These are phyloP conservation scores for Xylaria sp. DNA, from an alignment of 2,329 filamentous ascomycete species.

Conservation along the genomic window DNA sequence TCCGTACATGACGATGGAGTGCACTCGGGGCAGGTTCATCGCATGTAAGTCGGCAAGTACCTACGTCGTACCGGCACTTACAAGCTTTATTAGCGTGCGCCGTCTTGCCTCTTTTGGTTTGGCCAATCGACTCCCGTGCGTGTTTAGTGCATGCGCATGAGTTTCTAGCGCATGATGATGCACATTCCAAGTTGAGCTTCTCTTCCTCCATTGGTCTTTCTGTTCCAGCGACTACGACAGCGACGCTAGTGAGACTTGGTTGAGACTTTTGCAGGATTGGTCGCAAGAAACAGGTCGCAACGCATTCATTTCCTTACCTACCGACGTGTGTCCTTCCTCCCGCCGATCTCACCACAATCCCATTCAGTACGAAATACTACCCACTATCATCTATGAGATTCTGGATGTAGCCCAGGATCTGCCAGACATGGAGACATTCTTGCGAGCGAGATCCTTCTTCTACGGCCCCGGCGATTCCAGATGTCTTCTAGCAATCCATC, in stretches of 20 bases:
- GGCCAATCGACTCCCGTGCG: not conserved
- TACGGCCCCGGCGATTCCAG: not conserved
- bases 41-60: not conserved
- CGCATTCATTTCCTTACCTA: not conserved
- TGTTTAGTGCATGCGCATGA: not conserved
- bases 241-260: not conserved
- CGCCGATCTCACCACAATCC: slow-evolving; percentile 12
- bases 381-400: not conserved
- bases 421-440: not conserved
- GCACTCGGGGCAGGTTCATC: no score
- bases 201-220: not conserved
- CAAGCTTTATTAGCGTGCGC: not conserved
- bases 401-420: not conserved
- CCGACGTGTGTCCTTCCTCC: not conserved
- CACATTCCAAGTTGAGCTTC: not conserved
- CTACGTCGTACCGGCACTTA: not conserved
- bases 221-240: not conserved
- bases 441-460: not conserved
- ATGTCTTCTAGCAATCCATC: not conserved
- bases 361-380: not conserved
- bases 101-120: slow-evolving; percentile 7
- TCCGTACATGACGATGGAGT: no score
- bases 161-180: no score
- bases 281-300: not conserved
- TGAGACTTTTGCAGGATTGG: not conserved